Percentiles rank a stretch among this genome's conserved stretches.
Conservation (phyloP, 805 yeast genomes). For the Cyberlindnera japonica region DNA sequence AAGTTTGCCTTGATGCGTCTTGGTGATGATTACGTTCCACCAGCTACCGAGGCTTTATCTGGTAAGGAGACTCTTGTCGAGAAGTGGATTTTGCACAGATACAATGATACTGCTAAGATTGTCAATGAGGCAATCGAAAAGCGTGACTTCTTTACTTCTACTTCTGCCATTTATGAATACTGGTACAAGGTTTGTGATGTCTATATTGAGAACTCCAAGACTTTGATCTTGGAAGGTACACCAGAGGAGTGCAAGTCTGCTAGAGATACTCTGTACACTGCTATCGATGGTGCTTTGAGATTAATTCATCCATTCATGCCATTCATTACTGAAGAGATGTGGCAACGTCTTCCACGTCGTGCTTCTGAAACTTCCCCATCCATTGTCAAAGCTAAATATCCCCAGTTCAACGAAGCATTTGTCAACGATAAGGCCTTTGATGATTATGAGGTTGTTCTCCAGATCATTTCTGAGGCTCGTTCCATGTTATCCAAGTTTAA, state of each 20-base stretch:
- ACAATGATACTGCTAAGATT: conserved; percentile 62
- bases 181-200: conserved; percentile 98
- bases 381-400: conserved; percentile 78
- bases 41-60: conserved; percentile 55
- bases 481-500: conserved; percentile 87
- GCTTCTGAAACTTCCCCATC: conserved; percentile 63
- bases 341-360: conserved; percentile 96
- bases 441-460: conserved; percentile 81
- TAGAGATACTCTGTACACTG: conserved; percentile 87
- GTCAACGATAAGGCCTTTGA: conserved; percentile 61
- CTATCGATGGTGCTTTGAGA: conserved; percentile 86
- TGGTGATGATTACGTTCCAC: conserved; percentile 85
- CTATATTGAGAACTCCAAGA: conserved; percentile 95
- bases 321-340: conserved; percentile 93
- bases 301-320: conserved; percentile 99
- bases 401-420: conserved; percentile 56
- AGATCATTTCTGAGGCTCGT: conserved; percentile 86
- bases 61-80: conserved; percentile 91
- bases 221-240: conserved; percentile 87
- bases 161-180: conserved; percentile 84
- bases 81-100: conserved; percentile 91
- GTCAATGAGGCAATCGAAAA: conserved; percentile 67
- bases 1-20: conserved; percentile 92
- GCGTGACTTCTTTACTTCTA: conserved; percentile 86
- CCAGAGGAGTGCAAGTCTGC: conserved; percentile 83